These are phyloP conservation scores for Hibiscus mutabilis DNA, from an alignment of 345 rosid species.

Conservation along the genomic window DNA sequence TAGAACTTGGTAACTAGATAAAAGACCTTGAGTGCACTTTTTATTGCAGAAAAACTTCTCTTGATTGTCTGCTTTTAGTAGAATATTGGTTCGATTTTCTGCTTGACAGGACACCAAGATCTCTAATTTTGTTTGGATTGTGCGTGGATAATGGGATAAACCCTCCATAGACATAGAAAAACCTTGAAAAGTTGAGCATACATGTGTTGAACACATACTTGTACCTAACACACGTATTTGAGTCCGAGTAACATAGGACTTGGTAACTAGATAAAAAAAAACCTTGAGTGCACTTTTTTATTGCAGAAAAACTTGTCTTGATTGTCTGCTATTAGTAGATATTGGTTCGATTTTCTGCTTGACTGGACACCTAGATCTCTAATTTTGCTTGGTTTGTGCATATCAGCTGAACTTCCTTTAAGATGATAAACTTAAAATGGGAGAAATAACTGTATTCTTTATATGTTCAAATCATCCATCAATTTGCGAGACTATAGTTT, in stretches of 20 bases:
- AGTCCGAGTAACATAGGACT: not conserved
- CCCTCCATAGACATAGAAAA: not conserved
- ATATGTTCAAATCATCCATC: not conserved
- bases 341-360: not conserved
- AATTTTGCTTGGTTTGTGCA: not conserved
- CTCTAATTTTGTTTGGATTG: not conserved
- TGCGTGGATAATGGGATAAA: not conserved
- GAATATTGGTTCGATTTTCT: not conserved
- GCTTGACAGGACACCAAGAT: not conserved
- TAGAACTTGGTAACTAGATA: not conserved
- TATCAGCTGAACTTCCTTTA: not conserved
- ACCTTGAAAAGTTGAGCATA: not conserved
- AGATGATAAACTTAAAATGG: not conserved
- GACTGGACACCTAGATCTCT: not conserved
- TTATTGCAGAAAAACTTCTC: not conserved
- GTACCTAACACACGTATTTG: not conserved
- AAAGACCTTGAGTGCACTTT: not conserved
- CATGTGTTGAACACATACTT: not conserved
- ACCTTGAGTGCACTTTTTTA: not conserved
- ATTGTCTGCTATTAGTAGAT: not conserved
- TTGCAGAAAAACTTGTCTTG: not conserved
- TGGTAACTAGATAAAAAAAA: not conserved
- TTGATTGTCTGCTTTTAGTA: not conserved
- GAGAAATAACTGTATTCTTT: not conserved
- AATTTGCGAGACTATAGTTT: constrained; percentile 6